Base-by-base conservation (phyloP, 768 basidiomycete species). In the Chalciporus piperatus region DNA sequence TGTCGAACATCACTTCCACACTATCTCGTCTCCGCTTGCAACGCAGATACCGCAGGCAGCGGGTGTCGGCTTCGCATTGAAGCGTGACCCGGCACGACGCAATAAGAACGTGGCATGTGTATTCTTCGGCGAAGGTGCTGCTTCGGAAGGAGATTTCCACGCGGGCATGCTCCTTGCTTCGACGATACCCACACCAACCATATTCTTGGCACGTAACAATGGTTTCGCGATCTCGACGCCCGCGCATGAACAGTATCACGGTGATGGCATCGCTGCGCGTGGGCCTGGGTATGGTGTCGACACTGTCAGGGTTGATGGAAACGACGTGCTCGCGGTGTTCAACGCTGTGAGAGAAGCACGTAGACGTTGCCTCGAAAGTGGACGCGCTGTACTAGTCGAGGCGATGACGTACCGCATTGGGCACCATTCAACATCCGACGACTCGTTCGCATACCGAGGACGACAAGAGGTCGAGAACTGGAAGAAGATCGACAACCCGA, bases 171-270 rank as follows among this genome's bases (percentile, higher is more conserved):
- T 89, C 48, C 76, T 91, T 42, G 86, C 86, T 22, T 90, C 87
- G 3, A 88, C 86, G 0, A 74, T 92, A 23, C 82, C 87, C 0
- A 81, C 84, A 2, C 89, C 89, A 3, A 83, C 84, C 4, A 67
- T 91, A 16, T 92, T 81, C 69, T 78, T 91, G 51, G 85, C 81
- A 12, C 81, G 87, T 30, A 88, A 89, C 59, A 96, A 96, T 60
- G 92, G 93, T 4, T 97, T 97, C 61, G 94, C 94, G 27, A 98
- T 98, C 65, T 94, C 91, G 43, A 97, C 94, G 4, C 94, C 94
- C 0, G 82, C 87, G 13, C 76, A 82, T 1, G 92, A 97, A 68
- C 94, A 97, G 62, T 98, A 82, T 66, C 79, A 87, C 53, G 95
- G 94, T 1, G 95, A 97, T 66, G 94, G 95, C 10, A 93, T 98